Evolutionary conservation across 805 yeast genomes (phyloP).

Genomic region (Lipomyces orientalis): DNA sequence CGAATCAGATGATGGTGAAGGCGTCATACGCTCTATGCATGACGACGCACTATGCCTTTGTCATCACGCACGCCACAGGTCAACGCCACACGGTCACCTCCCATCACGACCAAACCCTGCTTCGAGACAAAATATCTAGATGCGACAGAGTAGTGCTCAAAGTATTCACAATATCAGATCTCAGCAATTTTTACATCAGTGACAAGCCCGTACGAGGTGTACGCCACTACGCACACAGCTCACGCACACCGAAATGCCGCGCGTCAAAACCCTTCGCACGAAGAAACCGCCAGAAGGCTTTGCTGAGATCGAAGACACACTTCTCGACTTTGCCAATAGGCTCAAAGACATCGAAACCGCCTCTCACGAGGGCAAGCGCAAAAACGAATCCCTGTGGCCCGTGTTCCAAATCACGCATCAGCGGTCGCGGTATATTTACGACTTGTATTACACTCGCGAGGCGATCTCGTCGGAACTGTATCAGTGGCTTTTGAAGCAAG

Average conservation of each 20-base stretch:
- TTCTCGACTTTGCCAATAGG: constrained; percentile 62
- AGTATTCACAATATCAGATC: neutral
- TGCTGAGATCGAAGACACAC: constrained; percentile 67
- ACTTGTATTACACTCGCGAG: constrained; percentile 71
- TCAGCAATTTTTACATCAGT: neutral
- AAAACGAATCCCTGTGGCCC: constrained; percentile 69
- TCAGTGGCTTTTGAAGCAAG: constrained; percentile 71
- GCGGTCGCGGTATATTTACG: constrained; percentile 75
- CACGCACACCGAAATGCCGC: constrained; percentile 51
- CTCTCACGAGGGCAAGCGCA: constrained; percentile 54
- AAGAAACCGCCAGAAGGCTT: constrained; percentile 76
- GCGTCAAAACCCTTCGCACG: constrained; percentile 50
- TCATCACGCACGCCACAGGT: too few relatives aligned
- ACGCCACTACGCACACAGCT: neutral
- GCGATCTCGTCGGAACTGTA: constrained; percentile 71
- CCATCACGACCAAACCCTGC: too few relatives aligned
- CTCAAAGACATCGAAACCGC: constrained; percentile 54
- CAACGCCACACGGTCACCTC: too few relatives aligned
- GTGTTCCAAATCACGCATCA: constrained; percentile 74
- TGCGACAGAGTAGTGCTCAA: too few relatives aligned
- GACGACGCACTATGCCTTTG: too few relatives aligned
- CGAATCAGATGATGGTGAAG: too few relatives aligned
- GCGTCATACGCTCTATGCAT: too few relatives aligned
- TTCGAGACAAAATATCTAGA: too few relatives aligned
- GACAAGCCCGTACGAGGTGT: neutral